phyloP scores from a whole-genome alignment of 2,329 filamentous ascomycete species.

The Colletotrichum sp. region DNA sequence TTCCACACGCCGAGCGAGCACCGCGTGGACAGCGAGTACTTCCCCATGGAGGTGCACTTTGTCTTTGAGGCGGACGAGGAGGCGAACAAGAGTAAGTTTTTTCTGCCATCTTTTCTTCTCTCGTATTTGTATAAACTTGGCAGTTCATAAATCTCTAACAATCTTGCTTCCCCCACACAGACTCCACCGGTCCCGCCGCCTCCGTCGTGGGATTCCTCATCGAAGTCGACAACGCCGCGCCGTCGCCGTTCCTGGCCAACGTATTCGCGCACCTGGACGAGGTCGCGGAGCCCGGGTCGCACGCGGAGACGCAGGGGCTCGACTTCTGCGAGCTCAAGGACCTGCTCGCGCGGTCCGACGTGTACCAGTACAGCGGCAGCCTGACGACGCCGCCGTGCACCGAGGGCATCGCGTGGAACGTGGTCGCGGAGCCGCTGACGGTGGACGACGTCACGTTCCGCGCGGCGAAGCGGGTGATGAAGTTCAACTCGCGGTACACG shows the following conservation, averaged over 20 bases:
- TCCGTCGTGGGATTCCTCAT: constrained; percentile 44
- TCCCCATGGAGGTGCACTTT: constrained; percentile 45
- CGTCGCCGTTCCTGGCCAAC: constrained; percentile 34
- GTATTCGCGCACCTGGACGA: constrained; percentile 42
- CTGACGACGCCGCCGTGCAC: constrained; percentile 68
- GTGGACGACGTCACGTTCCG: constrained; percentile 55
- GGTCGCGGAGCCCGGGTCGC: constrained; percentile 43
- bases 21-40: constrained; percentile 47
- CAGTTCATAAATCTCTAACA: neutral
- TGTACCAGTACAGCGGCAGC: constrained; percentile 61
- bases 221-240: constrained; percentile 28
- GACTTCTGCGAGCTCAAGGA: constrained; percentile 45
- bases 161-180: neutral
- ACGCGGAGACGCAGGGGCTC: constrained; percentile 39
- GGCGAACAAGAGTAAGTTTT: constrained; percentile 3
- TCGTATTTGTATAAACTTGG: neutral
- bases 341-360: constrained; percentile 38
- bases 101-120: neutral
- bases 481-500: constrained; percentile 60
- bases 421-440: constrained; percentile 51
- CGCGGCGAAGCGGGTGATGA: constrained; percentile 55
- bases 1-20: constrained; percentile 68
- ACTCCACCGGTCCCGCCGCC: constrained; percentile 30
- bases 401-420: constrained; percentile 59
- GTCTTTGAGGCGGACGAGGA: constrained; percentile 39